Base-by-base conservation (phyloP, 116 monocot species). In the Thalassia testudinum region DNA sequence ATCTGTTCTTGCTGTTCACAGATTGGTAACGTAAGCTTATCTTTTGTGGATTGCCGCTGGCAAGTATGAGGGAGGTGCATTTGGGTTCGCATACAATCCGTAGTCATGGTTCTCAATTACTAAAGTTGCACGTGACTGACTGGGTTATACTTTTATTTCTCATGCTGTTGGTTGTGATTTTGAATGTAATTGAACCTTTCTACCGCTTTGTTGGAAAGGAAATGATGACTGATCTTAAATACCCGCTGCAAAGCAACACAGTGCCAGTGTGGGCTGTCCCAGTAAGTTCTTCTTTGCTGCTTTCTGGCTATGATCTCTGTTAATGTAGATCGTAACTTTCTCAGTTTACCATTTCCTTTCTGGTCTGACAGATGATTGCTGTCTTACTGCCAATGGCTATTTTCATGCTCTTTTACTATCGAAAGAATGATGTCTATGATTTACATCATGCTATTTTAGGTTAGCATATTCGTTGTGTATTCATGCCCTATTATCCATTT, bases 211-310 rank as follows among this genome's bases (percentile, higher is more conserved):
- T 86, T 50, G 83, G 75, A 19, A 75, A 68, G 57, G 75, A 80
- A 28, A 86, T 86, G 92, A 77, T 92, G 74, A 43, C 24, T 50
- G 80, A 83, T 63, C 48, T 92, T 10, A 79, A 65, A 67, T 92
- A 83, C 59, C 92, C 92, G 24, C 56, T 74, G 22, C 74, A 77
- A 50, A 61, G 67, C 28, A 79, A 72, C 67, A 92, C 86, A 0
- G 63, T 92, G 1, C 75, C 82, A 52, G 29, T 66, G 21, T 92
- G 86, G 92, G 86, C 77, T 57, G 66, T 92, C 29, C 72, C 81
- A 14, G 86, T 92, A 75, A 1, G 75, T 73, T 67, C 42, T 18
- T 56, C 19, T 6, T 27, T 54, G 61, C 43, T 42, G 7, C 57
- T 18, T 24, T 13, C 7, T 52, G 1, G n/a, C n/a, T n/a, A n/a